A percentile compares a stretch with the other conserved stretches of the same genome.
These are phyloP conservation scores for Cercophora sp. DNA, from an alignment of 495 filamentous ascomycete species.

Conservation along the genomic window DNA sequence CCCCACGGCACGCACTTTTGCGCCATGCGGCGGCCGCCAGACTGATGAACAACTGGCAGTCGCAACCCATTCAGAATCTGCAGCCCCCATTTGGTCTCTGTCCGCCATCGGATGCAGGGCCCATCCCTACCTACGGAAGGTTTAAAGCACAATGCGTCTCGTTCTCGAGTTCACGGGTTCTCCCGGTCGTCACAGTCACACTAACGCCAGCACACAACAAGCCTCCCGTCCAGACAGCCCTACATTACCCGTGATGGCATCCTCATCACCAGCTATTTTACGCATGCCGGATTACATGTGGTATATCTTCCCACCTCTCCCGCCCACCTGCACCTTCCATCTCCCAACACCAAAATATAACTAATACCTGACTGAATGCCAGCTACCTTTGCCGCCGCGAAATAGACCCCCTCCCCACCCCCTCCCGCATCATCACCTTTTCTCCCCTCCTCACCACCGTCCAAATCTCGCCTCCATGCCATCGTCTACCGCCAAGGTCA, in stretches of 20 bases:
- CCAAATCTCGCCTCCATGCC: background rate
- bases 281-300: background rate
- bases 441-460: background rate
- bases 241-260: background rate
- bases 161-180: no score
- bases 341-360: background rate
- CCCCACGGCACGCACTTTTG: no score
- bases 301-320: background rate
- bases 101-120: no score
- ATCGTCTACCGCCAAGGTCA: slow-evolving; percentile 2
- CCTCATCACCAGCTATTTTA: background rate
- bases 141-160: no score
- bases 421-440: slow-evolving; percentile 8
- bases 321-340: background rate
- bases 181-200: no score
- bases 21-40: no score
- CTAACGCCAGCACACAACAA: no score
- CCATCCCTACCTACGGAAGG: no score
- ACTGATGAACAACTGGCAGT: no score
- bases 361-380: slow-evolving; percentile 2
- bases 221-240: background rate
- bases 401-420: slow-evolving; percentile 5
- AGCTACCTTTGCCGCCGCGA: slow-evolving; percentile 21
- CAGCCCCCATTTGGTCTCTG: no score
- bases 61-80: no score